Evolutionary conservation across 805 yeast species (phyloP), one percentile per base, ranked within the genome.

Genomic region (Tetrapisispora phaffii): DNA sequence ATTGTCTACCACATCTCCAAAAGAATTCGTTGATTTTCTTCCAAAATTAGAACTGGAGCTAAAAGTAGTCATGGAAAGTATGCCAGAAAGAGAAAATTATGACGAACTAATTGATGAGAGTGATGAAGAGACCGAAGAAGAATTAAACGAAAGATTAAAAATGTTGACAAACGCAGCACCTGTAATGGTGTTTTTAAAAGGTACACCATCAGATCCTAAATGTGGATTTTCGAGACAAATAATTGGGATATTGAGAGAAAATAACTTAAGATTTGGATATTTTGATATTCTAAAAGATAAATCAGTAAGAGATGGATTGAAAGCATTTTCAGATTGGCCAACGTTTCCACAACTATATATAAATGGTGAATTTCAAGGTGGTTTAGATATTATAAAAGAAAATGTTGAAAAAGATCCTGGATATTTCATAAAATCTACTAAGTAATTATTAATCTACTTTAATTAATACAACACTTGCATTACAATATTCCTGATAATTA

Each of bases 101-200:
- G 10, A 32, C 16, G 47, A 46, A 13, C 48, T 52, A 9, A 47
- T 59, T 21, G 52, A 48, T 10, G 55, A 53, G 9, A 61, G 53
- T 19, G 73, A 66, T 35, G 89, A 81, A 51, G 96, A 89, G 58
- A 70, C 89, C 1, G 84, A 80, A 46, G 97, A 86, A 56, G 94
- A 86, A 54, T 68, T 90, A 46, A 74, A 80, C 51, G 85, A 80
- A 46, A 76, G 97, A 58, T 74, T 93, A 50, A 72, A 75, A 53
- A 93, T 89, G 63, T 74, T 93, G 39, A 88, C 95, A 1, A 74
- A 76, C 17, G 99, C 98, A 2, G 97, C 98, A 1, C 96, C 97
- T 23, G 90, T 93, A 33, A 93, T 93, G 98, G 74, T 93, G 36
- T 93, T 93, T 70, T 93, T 93, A 97, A 93, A 93, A 68, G 98